Percentiles rank a stretch among this genome's conserved stretches.
phyloP scores from a whole-genome alignment of 139 green algal species.

The Tetraselmis chui region DNA sequence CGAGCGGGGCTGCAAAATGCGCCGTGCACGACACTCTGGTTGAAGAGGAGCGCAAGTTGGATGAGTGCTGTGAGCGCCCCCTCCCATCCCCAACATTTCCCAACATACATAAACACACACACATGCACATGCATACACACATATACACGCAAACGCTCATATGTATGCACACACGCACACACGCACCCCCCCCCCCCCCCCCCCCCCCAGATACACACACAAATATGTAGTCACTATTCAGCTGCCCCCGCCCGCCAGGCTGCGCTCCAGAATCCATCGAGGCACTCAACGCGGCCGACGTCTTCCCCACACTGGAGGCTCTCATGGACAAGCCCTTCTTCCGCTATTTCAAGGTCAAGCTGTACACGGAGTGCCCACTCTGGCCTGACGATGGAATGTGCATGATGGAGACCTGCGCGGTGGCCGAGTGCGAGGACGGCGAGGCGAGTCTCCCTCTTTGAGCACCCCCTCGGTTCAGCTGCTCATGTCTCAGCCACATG shows the following conservation, averaged over 20 bases:
- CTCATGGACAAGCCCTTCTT: conserved; percentile 80
- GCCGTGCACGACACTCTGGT: neutral
- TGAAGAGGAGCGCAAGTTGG: neutral
- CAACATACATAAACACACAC: neutral
- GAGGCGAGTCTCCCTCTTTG: neutral
- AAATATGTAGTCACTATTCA: neutral
- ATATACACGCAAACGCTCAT: neutral
- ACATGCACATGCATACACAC: neutral
- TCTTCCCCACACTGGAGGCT: conserved; percentile 54
- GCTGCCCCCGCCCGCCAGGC: conserved; percentile 28
- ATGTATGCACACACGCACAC: neutral
- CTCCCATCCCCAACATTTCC: no score
- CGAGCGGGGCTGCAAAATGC: neutral
- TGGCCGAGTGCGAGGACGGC: neutral
- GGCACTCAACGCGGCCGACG: conserved; percentile 42
- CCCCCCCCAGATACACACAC: neutral
- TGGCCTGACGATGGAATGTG: conserved; percentile 96
- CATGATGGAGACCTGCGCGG: conserved; percentile 52
- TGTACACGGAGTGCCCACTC: conserved; percentile 89
- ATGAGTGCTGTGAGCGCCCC: neutral
- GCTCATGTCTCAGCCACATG: no score
- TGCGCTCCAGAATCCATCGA: conserved; percentile 75
- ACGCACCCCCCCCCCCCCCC: no score
- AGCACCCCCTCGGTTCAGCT: no score
- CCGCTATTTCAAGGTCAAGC: conserved; percentile 88